phyloP scores from a whole-genome alignment of 495 filamentous ascomycete genomes.

The Hyaloscypha variabilis region DNA sequence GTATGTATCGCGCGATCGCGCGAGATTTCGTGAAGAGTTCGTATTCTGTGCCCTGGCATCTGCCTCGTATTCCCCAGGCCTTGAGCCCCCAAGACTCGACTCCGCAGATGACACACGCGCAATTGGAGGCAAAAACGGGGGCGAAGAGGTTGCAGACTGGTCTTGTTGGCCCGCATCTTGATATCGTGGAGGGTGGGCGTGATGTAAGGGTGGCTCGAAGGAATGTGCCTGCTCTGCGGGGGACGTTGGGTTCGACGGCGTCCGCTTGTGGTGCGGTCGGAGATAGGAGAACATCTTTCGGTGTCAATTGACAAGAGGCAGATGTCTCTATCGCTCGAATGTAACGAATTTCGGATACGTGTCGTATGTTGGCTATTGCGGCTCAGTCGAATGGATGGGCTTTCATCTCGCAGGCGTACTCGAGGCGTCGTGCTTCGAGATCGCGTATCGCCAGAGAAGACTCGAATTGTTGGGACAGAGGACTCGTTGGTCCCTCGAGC shows the following conservation, averaged over 20 bases:
- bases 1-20: conserved; percentile 18
- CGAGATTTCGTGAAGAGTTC: conserved; percentile 21
- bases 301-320: background rate
- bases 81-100: conserved; percentile 14
- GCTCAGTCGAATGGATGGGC: background rate
- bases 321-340: background rate
- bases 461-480: background rate
- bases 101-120: conserved; percentile 46
- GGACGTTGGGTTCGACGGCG: conserved; percentile 53
- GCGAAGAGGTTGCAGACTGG: conserved; percentile 15
- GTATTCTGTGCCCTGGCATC: conserved; percentile 22
- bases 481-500: background rate
- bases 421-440: conserved; percentile 1
- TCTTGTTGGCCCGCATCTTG: conserved; percentile 21
- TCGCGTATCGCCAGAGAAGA: background rate
- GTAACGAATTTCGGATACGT: background rate
- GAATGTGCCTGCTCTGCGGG: conserved; percentile 42
- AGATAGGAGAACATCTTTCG: conserved; percentile 55
- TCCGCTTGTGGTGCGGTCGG: conserved; percentile 52
- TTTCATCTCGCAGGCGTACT: conserved; percentile 7
- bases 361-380: background rate
- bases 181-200: conserved; percentile 28
- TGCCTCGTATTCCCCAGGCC: conserved; percentile 8
- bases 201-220: conserved; percentile 43
- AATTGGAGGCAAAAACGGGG: conserved; percentile 49